Percentiles rank a stretch among this genome's conserved stretches.
Evolutionary conservation across 1,284 basidiomycete species (phyloP).

Genomic region (Inonotus hispidus): DNA sequence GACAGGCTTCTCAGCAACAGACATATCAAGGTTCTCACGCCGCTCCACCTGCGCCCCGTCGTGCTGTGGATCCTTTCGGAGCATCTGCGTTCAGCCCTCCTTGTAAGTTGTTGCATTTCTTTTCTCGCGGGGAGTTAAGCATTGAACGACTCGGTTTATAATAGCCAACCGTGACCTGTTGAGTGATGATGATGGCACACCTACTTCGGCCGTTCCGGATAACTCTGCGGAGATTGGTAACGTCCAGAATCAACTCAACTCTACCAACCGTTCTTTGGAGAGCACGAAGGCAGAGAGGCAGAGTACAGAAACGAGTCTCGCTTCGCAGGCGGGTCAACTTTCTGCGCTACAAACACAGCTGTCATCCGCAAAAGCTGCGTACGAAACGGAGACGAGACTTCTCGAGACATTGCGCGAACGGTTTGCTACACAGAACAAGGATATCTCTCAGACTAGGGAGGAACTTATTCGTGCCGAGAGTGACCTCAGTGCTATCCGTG

Average conservation of each 20-base stretch:
- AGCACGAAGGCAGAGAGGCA: constrained; percentile 54
- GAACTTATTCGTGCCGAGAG: constrained; percentile 90
- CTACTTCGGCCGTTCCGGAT: constrained; percentile 49
- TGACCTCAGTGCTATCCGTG: constrained; percentile 82
- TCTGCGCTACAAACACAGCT: constrained; percentile 72
- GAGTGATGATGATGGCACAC: constrained; percentile 59
- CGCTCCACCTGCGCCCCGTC: constrained; percentile 24
- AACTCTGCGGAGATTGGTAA: constrained; percentile 83
- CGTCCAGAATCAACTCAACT: constrained; percentile 74
- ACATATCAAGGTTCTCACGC: constrained; percentile 18
- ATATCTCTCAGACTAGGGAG: constrained; percentile 72
- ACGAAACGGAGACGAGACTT: constrained; percentile 79
- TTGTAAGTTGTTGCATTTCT: constrained; percentile 19
- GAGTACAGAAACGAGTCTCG: constrained; percentile 50
- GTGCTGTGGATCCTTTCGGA: constrained; percentile 40
- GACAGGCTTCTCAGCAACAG: constrained; percentile 23
- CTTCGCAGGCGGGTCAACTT: constrained; percentile 63
- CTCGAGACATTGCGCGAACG: constrained; percentile 73
- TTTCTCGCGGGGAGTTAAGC: neutral
- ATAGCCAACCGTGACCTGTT: constrained; percentile 49
- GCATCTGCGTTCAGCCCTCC: constrained; percentile 24
- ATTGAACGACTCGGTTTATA: constrained; percentile 1
- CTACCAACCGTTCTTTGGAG: constrained; percentile 70
- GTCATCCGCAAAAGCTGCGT: constrained; percentile 70
- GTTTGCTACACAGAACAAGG: constrained; percentile 62